Conservation (phyloP, 1,284 basidiomycete genomes). For the Agaricales sp. region DNA sequence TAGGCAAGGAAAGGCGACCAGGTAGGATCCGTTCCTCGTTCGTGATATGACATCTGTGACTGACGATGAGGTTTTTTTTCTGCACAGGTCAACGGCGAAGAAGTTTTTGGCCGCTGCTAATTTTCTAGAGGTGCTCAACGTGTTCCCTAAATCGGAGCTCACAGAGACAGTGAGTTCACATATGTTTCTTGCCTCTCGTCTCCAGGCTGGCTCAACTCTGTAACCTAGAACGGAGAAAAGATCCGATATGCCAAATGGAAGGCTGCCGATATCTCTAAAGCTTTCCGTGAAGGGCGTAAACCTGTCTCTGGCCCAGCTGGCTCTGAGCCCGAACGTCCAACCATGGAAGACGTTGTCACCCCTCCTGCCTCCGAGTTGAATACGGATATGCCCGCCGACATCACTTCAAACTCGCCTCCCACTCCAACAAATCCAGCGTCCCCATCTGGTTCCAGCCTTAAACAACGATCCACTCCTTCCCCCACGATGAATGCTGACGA, state of each 20-base stretch:
- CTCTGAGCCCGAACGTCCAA: constrained; percentile 25
- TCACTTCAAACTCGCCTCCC: constrained; percentile 7
- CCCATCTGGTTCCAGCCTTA: constrained; percentile 9
- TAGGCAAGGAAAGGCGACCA: constrained; percentile 62
- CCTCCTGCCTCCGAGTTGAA: constrained; percentile 13
- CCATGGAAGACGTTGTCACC: constrained; percentile 7
- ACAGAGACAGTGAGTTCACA: constrained; percentile 31
- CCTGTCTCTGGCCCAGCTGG: constrained; percentile 58
- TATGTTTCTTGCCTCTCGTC: constrained; percentile 2
- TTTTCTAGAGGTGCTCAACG: constrained; percentile 75
- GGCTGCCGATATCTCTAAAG: constrained; percentile 81
- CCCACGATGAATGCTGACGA: background rate
- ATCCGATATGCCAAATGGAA: constrained; percentile 90
- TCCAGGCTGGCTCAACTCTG: constrained; percentile 7
- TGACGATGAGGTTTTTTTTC: too few relatives aligned
- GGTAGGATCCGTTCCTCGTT: constrained; percentile 30
- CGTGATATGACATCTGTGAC: constrained; percentile 1
- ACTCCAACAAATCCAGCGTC: background rate
- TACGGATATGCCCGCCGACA: constrained; percentile 15
- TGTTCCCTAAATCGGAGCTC: constrained; percentile 55
- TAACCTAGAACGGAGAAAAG: constrained; percentile 58
- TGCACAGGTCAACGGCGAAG: constrained; percentile 68
- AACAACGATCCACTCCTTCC: constrained; percentile 8
- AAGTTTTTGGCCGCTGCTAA: constrained; percentile 84
- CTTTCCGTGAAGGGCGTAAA: constrained; percentile 76